A percentile compares a stretch with the other conserved stretches of the same genome.
Conservation (phyloP, 1,139 yeast genomes). For the Arxiozyma slooffiae region DNA sequence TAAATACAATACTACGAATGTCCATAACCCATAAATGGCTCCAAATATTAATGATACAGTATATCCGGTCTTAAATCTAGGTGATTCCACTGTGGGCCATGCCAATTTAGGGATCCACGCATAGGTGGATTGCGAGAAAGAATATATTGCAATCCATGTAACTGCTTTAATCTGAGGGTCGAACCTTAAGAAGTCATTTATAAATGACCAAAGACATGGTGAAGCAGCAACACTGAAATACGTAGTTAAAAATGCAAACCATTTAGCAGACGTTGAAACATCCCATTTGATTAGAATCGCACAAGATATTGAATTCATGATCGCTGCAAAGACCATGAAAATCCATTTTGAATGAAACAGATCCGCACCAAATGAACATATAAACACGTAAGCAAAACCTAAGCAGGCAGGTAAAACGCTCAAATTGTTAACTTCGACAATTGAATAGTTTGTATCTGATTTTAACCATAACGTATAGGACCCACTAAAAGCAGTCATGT, state of each 20-base stretch:
- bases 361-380: constrained; percentile 31
- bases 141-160: constrained; percentile 32
- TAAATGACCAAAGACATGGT: constrained; percentile 33
- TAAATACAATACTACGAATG: constrained; percentile 45
- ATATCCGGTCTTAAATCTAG: constrained; percentile 44
- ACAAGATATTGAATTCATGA: constrained; percentile 38
- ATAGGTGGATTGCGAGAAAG: constrained; percentile 31
- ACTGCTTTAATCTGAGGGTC: constrained; percentile 34
- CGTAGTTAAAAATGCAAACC: constrained; percentile 32
- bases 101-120: constrained; percentile 36
- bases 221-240: constrained; percentile 32
- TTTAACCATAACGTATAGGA: constrained; percentile 33
- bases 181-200: constrained; percentile 32
- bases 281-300: constrained; percentile 41
- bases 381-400: constrained; percentile 30
- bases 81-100: constrained; percentile 49
- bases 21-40: constrained; percentile 44
- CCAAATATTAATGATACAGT: constrained; percentile 45
- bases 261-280: constrained; percentile 27
- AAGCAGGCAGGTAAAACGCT: constrained; percentile 31
- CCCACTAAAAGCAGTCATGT: constrained; percentile 32
- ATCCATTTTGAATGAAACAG: constrained; percentile 31
- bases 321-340: constrained; percentile 42
- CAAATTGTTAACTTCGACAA: constrained; percentile 30
- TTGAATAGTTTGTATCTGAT: constrained; percentile 27